A percentile compares a stretch with the other conserved stretches of the same genome.
Conservation (phyloP, 2,329 filamentous ascomycete species). For the Colletotrichum kahawae region DNA sequence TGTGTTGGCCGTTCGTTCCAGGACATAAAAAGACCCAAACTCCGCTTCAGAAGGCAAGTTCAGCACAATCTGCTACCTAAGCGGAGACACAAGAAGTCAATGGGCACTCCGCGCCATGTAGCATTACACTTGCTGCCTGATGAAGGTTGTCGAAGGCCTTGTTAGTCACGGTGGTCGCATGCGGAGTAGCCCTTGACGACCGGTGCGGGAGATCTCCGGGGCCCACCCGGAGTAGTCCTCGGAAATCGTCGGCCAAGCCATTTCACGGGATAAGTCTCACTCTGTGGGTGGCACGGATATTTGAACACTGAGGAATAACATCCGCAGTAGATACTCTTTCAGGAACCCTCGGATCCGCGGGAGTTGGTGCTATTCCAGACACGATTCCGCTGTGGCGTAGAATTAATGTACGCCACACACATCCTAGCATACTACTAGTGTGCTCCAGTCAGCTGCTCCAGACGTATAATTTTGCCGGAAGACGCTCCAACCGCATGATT, state of each 20-base stretch:
- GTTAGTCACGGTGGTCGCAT: background rate
- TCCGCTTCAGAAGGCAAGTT: background rate
- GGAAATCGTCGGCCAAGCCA: background rate
- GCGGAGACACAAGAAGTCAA: background rate
- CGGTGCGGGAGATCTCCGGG: background rate
- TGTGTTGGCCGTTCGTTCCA: background rate
- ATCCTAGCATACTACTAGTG: background rate
- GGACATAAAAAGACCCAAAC: background rate
- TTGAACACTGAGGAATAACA: background rate
- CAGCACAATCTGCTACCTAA: background rate
- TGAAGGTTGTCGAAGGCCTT: background rate
- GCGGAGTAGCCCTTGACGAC: background rate
- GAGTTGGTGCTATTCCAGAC: background rate
- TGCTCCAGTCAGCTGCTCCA: background rate
- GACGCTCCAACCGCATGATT: background rate
- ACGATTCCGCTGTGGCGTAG: background rate
- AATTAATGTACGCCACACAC: background rate
- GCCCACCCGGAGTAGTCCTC: background rate
- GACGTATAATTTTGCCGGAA: background rate
- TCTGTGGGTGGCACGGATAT: background rate
- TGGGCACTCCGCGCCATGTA: background rate
- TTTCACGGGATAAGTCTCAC: background rate
- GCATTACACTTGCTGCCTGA: background rate
- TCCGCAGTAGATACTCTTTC: background rate
- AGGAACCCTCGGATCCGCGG: background rate